Conservation (phyloP, 495 filamentous ascomycete species). For the Cenococcum geophilum region DNA sequence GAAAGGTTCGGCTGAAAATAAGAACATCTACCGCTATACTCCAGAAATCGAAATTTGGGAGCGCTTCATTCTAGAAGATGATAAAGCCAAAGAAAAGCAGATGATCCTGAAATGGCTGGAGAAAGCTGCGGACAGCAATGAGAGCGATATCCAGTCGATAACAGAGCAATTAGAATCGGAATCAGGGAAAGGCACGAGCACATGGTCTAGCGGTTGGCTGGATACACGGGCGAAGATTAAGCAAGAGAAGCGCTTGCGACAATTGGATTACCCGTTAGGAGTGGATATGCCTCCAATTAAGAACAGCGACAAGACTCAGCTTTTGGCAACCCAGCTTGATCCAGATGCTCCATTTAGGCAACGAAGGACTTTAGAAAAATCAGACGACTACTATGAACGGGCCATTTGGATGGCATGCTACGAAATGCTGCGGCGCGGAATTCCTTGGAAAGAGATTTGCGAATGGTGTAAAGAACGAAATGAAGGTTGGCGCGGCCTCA, state of each 20-base stretch:
- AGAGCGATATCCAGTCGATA: constrained; percentile 65
- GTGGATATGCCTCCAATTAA: constrained; percentile 42
- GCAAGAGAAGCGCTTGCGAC: constrained; percentile 68
- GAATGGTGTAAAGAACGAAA: constrained; percentile 74
- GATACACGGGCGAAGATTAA: constrained; percentile 88
- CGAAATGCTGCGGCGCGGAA: constrained; percentile 79
- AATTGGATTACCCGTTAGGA: constrained; percentile 53
- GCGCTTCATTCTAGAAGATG: constrained; percentile 56
- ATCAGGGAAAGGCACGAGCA: constrained; percentile 57
- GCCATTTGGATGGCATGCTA: constrained; percentile 84
- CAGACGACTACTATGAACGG: constrained; percentile 79
- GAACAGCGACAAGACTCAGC: constrained; percentile 53
- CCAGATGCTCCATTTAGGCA: constrained; percentile 84
- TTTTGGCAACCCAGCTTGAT: constrained; percentile 83
- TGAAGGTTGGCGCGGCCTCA: constrained; percentile 78
- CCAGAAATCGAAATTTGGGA: constrained; percentile 59
- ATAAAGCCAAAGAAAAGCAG: constrained; percentile 66
- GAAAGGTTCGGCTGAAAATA: constrained; percentile 46
- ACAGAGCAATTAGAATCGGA: constrained; percentile 59
- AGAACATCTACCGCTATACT: constrained; percentile 48
- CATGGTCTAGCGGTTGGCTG: constrained; percentile 82
- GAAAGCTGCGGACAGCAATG: constrained; percentile 55
- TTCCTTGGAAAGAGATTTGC: constrained; percentile 60
- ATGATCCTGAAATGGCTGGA: constrained; percentile 80
- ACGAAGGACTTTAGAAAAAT: constrained; percentile 59